Evolutionary conservation across 2,329 filamentous ascomycete genomes (phyloP), one percentile per base, ranked within the genome.

Genomic region (Fusarium aywerte): DNA sequence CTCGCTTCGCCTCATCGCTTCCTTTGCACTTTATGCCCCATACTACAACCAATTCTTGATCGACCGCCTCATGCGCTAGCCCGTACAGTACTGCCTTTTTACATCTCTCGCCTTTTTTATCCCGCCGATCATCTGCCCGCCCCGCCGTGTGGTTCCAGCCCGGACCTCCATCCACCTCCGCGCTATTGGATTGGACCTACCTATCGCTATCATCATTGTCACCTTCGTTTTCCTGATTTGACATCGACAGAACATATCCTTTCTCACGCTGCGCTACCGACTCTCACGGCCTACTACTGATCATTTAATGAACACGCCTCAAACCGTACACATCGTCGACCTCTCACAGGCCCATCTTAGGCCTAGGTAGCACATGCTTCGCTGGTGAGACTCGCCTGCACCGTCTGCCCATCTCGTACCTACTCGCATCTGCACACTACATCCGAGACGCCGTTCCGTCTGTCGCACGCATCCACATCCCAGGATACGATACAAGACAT

Each of bases 321-420:
- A 39, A 21, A 18, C 44, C 31, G 40, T 49, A 52, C 25, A 55
- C 35, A 39, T 49, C 44, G 35, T 36, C 60, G 38, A 62, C 35
- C 43, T 57, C 51, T 47, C 49, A 55, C 65, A 63, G 65, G 62
- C 53, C 63, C 63, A 36, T 60, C 53, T 48, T 33, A 49, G 55
- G 60, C 69, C 69, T 67, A 57, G 67, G 69, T 74, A 72, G 70
- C 65, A 74, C 69, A 74, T 74, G 72, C 67, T 74, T 71, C 64
- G 70, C 62, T 43, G 72, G 72, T 74, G 72, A 74, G 72, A 74
- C 69, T 69, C 62, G 53, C 69, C 67, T 71, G 64, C 65, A 63
- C 56, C 52, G 53, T 68, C 62, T 64, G 40, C 44, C 52, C 62
- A 61, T 62, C 21, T 66, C 68, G 49, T 66, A 70, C 68, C 49